Evolutionary conservation across 768 basidiomycete species (phyloP), one percentile per base, ranked within the genome.

Genomic region (Boletus reticulatus): DNA sequence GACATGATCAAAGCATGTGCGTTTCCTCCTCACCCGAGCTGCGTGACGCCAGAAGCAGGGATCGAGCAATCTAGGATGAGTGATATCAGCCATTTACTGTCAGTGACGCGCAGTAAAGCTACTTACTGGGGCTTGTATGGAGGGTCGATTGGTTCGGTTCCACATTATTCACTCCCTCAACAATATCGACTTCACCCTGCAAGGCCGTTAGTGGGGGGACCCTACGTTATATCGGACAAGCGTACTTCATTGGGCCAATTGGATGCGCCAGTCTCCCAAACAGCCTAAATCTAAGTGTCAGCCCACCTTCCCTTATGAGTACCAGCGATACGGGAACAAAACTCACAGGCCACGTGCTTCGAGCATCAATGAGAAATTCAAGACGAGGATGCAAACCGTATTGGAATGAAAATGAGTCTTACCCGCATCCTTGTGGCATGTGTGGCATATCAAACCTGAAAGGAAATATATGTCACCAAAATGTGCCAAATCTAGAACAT

Each of bases 81-180:
- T 31, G 2, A 20, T 16, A 19, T 52, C n/a, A 53, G 24, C 27
- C n/a, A 37, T 22, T 9, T 4, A 3, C 22, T 12, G 6, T 38
- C 16, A 12, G 19, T 27, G 9, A 13, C 7, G 17, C 19, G 24
- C 14, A 20, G 37, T 10, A 45, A 24, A 24, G 17, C 6, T 31
- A 49, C 73, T 45, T 54, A 79, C 82, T 72, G 12, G 80, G 59
- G 52, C 71, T 73, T 6, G 85, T 86, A 66, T 88, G 87, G 38
- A 88, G 71, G 0, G 84, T 80, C 3, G 75, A 73, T 54, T 76
- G 73, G 61, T 85, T 82, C 3, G 80, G 76, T 14, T 69, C 69
- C 51, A 78, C 72, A 61, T 84, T 73, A 61, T 87, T 86, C 14
- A 85, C 83, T 42, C 73, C 69, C 47, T 70, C 69, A 8, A 70